A percentile compares a stretch with the other conserved stretches of the same genome.
These are phyloP conservation scores for Pulveroboletus sp. DNA, from an alignment of 768 basidiomycete genomes.

Conservation along the genomic window DNA sequence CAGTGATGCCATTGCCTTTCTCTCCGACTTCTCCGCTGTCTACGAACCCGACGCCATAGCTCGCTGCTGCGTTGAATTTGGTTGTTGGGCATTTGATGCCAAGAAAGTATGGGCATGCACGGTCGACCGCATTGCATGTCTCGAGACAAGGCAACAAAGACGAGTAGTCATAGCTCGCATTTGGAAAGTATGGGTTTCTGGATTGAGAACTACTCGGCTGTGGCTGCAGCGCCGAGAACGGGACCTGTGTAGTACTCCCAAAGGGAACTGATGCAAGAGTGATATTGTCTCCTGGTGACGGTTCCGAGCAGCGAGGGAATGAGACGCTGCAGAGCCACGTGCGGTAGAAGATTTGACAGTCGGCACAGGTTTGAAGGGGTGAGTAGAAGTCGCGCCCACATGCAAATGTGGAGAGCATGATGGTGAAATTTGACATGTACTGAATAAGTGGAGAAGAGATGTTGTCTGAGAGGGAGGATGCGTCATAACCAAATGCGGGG, in stretches of 20 bases:
- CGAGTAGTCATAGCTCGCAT: conserved; percentile 43
- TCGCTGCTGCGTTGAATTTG: conserved; percentile 56
- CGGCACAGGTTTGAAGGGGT: conserved; percentile 67
- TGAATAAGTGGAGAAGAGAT: conserved; percentile 50
- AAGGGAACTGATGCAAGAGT: conserved; percentile 4
- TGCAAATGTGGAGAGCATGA: conserved; percentile 62
- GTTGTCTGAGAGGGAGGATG: conserved; percentile 43
- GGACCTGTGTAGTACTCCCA: conserved; percentile 27
- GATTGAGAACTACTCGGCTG: conserved; percentile 36
- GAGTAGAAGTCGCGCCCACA: conserved; percentile 82
- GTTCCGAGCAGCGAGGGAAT: conserved; percentile 71
- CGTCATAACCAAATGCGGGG: conserved; percentile 42
- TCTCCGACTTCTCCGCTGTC: conserved; percentile 47
- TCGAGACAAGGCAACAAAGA: conserved; percentile 76
- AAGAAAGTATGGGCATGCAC: conserved; percentile 73
- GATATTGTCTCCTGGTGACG: conserved; percentile 25
- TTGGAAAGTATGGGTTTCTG: conserved; percentile 47
- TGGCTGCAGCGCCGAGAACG: conserved; percentile 47
- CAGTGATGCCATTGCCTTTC: conserved; percentile 46
- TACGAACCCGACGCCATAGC: conserved; percentile 74
- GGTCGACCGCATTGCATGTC: conserved; percentile 65
- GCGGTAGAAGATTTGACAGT: conserved; percentile 70
- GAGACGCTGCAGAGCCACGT: conserved; percentile 73
- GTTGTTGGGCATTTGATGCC: conserved; percentile 63
- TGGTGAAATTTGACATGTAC: conserved; percentile 70